These are phyloP conservation scores for Aspergillus sclerotiicarbonarius DNA, from an alignment of 495 filamentous ascomycete genomes.

Conservation along the genomic window DNA sequence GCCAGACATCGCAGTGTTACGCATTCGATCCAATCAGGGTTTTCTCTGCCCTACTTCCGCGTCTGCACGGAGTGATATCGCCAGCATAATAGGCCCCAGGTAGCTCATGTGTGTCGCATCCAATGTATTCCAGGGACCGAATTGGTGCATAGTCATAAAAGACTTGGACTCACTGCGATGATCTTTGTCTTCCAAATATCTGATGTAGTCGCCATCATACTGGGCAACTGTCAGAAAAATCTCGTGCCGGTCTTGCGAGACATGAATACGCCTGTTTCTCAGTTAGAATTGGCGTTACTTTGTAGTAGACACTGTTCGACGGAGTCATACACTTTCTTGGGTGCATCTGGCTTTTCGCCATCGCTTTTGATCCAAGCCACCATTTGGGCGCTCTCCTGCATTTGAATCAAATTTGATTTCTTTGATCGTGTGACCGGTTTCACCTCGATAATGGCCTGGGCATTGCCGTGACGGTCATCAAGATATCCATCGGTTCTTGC, in stretches of 20 bases:
- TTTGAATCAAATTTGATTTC: neutral
- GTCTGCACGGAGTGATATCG: neutral
- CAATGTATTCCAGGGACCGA: slow-evolving; percentile 8
- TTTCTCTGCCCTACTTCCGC: neutral
- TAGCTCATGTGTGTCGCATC: neutral
- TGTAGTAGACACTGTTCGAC: neutral
- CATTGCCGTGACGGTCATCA: neutral
- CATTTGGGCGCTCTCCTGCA: slow-evolving; percentile 19
- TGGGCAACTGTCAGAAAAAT: slow-evolving; percentile 18
- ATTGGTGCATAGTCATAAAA: slow-evolving; percentile 10
- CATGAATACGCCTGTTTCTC: slow-evolving; percentile 9
- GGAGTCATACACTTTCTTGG: neutral
- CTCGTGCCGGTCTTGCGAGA: slow-evolving; percentile 15
- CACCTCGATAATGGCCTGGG: slow-evolving; percentile 6
- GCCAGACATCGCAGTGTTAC: too few relatives aligned
- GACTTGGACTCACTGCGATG: neutral
- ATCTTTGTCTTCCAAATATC: slow-evolving; percentile 5
- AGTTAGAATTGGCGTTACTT: neutral
- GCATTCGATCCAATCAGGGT: too few relatives aligned
- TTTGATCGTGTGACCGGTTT: slow-evolving; percentile 3
- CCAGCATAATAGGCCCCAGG: slow-evolving; percentile 5
- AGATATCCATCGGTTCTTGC: slow-evolving; percentile 14
- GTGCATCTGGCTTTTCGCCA: neutral
- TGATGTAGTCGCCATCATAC: slow-evolving; percentile 9
- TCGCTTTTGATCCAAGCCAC: slow-evolving; percentile 14